phyloP scores from a whole-genome alignment of 108 stramenopile species.

The Pseudonitzschia delicatissima region DNA sequence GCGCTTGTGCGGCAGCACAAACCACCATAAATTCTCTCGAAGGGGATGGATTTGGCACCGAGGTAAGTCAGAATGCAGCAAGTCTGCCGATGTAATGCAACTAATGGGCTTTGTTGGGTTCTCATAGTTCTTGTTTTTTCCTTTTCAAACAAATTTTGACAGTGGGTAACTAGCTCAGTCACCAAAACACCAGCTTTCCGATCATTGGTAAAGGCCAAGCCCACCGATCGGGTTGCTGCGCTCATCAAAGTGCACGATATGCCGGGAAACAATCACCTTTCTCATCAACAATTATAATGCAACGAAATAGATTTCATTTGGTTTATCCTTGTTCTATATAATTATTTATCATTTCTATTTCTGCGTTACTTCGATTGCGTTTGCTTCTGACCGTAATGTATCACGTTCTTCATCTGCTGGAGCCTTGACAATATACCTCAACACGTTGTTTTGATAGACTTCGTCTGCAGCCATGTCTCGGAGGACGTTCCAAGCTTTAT shows the following conservation, averaged over 20 bases:
- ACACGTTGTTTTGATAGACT: conserved; percentile 46
- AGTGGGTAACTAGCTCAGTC: conserved; percentile 76
- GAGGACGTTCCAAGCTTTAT: conserved; percentile 61
- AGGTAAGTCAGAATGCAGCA: not conserved
- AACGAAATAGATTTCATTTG: too few species aligned
- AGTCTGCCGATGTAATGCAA: not conserved
- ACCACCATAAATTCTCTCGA: conserved; percentile 67
- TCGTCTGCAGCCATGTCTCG: conserved; percentile 65
- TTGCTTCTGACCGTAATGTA: too few species aligned
- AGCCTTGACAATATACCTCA: conserved; percentile 4
- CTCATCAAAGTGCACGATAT: conserved; percentile 82
- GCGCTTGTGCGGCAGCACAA: conserved; percentile 71
- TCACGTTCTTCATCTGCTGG: not conserved
- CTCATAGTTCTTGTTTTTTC: not conserved
- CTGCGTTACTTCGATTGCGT: too few species aligned
- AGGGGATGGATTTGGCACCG: conserved; percentile 51
- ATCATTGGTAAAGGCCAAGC: conserved; percentile 39
- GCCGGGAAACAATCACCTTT: too few species aligned
- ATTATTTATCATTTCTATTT: too few species aligned
- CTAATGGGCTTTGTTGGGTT: too few species aligned
- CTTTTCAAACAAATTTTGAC: not conserved
- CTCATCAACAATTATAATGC: too few species aligned
- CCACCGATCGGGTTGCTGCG: conserved; percentile 59
- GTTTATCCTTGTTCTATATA: too few species aligned
- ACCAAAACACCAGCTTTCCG: conserved; percentile 68